These are phyloP conservation scores for Silene coronaria DNA, from an alignment of 179 eudicot genomes.

Conservation along the genomic window DNA sequence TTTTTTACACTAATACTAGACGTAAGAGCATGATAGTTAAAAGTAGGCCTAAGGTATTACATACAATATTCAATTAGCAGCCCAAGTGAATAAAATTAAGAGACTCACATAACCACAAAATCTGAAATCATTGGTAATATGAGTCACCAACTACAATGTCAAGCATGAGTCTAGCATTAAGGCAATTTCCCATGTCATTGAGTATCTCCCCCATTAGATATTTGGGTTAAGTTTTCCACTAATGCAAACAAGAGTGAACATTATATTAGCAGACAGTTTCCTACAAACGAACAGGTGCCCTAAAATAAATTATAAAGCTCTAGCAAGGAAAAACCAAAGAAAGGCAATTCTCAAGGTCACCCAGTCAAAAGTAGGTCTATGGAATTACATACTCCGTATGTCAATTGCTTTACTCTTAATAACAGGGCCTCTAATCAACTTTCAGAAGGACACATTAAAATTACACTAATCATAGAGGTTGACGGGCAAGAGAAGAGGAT, in stretches of 20 bases:
- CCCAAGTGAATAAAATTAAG: no score
- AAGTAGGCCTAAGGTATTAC: no score
- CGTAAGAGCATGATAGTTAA: no score
- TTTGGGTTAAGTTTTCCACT: not conserved
- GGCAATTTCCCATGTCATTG: not conserved
- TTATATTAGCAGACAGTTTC: not conserved
- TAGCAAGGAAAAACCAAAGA: not conserved
- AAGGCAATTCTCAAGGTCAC: not conserved
- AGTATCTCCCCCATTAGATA: not conserved
- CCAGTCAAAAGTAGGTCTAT: not conserved
- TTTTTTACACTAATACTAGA: no score
- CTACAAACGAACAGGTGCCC: not conserved
- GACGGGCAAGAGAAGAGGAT: not conserved
- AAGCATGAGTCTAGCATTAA: no score
- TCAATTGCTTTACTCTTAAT: not conserved
- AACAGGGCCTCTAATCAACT: no score
- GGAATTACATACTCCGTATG: not conserved
- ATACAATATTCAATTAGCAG: no score
- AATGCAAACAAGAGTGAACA: no score
- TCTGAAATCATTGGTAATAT: no score
- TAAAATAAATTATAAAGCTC: not conserved
- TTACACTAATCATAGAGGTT: not conserved
- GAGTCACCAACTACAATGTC: no score
- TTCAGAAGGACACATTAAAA: not conserved
- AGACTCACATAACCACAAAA: no score